Percentiles rank a stretch among this genome's conserved stretches.
These are phyloP conservation scores for Trichoderma atroviride DNA, from an alignment of 2,329 filamentous ascomycete species.

Conservation along the genomic window DNA sequence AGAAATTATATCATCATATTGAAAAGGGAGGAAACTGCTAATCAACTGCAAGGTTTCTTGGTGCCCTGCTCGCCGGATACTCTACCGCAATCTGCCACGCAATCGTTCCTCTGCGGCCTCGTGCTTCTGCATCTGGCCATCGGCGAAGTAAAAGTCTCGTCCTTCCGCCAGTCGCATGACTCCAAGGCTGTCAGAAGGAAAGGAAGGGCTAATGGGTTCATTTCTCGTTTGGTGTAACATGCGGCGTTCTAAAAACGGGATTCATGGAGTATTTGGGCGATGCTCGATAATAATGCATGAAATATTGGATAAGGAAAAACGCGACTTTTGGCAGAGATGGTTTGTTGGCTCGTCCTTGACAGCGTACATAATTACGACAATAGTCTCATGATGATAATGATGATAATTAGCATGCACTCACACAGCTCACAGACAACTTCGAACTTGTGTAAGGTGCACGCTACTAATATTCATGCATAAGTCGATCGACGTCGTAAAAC, in stretches of 20 bases:
- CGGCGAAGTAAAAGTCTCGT: not conserved
- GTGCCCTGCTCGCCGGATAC: slow-evolving; percentile 12
- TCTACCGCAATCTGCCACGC: slow-evolving; percentile 12
- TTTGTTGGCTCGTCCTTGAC: not conserved
- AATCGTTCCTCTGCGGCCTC: not conserved
- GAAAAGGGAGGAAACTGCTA: not conserved
- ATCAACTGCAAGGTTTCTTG: not conserved
- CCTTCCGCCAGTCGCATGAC: slow-evolving; percentile 2
- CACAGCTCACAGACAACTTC: not conserved
- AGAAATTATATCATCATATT: not conserved
- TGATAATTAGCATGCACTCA: not conserved
- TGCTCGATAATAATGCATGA: not conserved
- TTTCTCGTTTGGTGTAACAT: not conserved
- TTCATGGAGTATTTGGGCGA: not conserved
- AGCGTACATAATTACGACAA: slow-evolving; percentile 6
- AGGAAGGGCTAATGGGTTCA: not conserved
- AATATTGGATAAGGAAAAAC: not conserved
- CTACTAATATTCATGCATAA: not conserved
- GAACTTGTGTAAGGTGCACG: not conserved
- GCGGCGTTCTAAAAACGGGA: not conserved
- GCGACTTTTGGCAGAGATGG: not conserved
- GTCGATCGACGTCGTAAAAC: not conserved
- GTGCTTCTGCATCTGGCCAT: not conserved
- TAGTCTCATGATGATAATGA: not conserved
- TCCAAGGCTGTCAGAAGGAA: not conserved